Evolutionary conservation across 208 protist species (phyloP).

Genomic region (Trypanosoma brucei): DNA sequence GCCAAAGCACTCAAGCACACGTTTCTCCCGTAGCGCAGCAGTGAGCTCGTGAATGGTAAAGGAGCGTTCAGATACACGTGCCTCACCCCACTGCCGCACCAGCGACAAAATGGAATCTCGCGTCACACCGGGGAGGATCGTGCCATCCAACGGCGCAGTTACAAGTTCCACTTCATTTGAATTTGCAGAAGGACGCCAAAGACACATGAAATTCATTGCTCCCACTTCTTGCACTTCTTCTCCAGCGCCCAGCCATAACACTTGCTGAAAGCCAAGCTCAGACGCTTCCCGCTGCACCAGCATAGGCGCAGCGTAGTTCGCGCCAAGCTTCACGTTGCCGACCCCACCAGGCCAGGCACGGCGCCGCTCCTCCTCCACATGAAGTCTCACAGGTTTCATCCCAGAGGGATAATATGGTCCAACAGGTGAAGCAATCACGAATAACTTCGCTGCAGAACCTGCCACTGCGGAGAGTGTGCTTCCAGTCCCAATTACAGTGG

Average conservation of each 20-base stretch:
- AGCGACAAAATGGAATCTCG: conserved; percentile 93
- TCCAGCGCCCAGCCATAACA: conserved; percentile 96
- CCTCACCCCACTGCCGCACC: conserved; percentile 72
- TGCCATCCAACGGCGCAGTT: conserved; percentile 93
- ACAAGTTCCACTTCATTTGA: conserved; percentile 84
- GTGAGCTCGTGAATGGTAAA: conserved; percentile 89
- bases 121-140: conserved; percentile 95
- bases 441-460: conserved; percentile 67
- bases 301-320: conserved; percentile 92
- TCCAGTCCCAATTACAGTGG: conserved; percentile 93
- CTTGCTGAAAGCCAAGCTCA: conserved; percentile 92
- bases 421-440: conserved; percentile 95
- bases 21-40: conserved; percentile 69
- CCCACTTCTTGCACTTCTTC: conserved; percentile 96
- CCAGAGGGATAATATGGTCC: conserved; percentile 94
- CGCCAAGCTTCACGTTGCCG: conserved; percentile 91
- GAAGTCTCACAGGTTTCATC: conserved; percentile 90
- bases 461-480: conserved; percentile 62
- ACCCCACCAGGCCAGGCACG: conserved; percentile 96
- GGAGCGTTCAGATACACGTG: conserved; percentile 79
- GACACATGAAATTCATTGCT: conserved; percentile 97
- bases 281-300: conserved; percentile 80
- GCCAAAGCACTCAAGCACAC: conserved; percentile 94
- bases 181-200: conserved; percentile 83
- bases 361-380: conserved; percentile 83